Percentiles rank a stretch among this genome's conserved stretches.
These are phyloP conservation scores for Chenopodium quinoa DNA, from an alignment of 148 eudicot species.

Conservation along the genomic window DNA sequence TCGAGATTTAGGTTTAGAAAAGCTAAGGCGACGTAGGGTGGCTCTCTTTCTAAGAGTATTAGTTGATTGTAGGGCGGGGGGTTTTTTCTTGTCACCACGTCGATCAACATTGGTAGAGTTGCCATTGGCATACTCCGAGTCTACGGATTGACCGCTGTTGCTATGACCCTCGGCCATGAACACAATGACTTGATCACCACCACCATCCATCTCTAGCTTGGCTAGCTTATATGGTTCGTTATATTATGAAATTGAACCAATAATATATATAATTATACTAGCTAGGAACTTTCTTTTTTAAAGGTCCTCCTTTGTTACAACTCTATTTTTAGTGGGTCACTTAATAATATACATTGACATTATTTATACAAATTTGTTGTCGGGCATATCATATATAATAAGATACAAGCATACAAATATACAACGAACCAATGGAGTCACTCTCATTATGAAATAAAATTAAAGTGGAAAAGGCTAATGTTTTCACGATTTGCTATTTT, in stretches of 20 bases:
- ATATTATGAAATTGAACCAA: too few relatives aligned
- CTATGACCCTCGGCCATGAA: conserved; percentile 28
- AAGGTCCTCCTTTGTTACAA: background rate
- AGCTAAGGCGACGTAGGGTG: conserved; percentile 48
- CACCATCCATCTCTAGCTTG: background rate
- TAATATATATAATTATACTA: too few relatives aligned
- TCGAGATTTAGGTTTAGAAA: conserved; percentile 59
- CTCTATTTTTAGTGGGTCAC: background rate
- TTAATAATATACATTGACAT: background rate
- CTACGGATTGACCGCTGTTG: conserved; percentile 11
- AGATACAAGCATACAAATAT: too few relatives aligned
- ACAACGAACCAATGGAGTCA: background rate
- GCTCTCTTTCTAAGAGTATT: conserved; percentile 18
- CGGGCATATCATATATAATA: too few relatives aligned
- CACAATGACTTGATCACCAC: conserved; percentile 29
- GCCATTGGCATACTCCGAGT: conserved; percentile 8
- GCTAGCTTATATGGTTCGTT: too few relatives aligned
- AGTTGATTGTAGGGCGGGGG: background rate
- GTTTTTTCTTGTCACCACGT: background rate
- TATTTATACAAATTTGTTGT: too few relatives aligned
- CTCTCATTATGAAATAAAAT: background rate
- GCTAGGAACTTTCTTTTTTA: background rate
- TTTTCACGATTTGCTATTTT: background rate
- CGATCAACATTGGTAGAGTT: background rate
- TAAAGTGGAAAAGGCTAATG: background rate